These are phyloP conservation scores for Cryptosporidium muris DNA, from an alignment of 169 alveolate genomes.

Conservation along the genomic window DNA sequence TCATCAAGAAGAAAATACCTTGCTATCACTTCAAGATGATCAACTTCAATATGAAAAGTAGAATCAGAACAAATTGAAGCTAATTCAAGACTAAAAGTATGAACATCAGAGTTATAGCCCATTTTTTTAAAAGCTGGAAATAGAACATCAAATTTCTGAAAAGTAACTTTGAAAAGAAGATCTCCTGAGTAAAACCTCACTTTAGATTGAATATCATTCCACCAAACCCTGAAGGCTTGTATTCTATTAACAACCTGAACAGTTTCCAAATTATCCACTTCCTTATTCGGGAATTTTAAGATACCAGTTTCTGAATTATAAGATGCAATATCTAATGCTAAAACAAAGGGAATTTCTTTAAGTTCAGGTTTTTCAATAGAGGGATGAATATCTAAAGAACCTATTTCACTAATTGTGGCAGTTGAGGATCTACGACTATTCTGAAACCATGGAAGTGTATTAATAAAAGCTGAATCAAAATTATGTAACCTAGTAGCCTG, in stretches of 20 bases:
- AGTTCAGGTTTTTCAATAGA: not conserved
- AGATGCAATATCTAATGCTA: constrained; percentile 16
- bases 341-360: constrained; percentile 1
- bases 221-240: constrained; percentile 70
- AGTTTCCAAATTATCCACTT: not conserved
- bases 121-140: constrained; percentile 1
- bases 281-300: not conserved
- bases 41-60: not conserved
- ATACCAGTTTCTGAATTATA: constrained; percentile 7
- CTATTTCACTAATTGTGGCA: constrained; percentile 6
- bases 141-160: constrained; percentile 4
- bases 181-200: constrained; percentile 8
- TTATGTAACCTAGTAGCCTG: no score
- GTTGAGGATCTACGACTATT: no score
- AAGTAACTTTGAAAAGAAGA: constrained; percentile 6
- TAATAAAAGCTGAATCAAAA: no score
- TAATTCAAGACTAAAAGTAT: not conserved
- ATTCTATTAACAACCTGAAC: constrained; percentile 33
- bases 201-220: constrained; percentile 12
- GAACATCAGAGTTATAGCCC: not conserved
- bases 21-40: not conserved
- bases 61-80: not conserved
- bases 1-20: constrained; percentile 4
- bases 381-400: constrained; percentile 9
- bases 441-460: no score